Evolutionary conservation across 2,329 filamentous ascomycete species (phyloP), one percentile per base, ranked within the genome.

Genomic region (Cladosporium sp.): DNA sequence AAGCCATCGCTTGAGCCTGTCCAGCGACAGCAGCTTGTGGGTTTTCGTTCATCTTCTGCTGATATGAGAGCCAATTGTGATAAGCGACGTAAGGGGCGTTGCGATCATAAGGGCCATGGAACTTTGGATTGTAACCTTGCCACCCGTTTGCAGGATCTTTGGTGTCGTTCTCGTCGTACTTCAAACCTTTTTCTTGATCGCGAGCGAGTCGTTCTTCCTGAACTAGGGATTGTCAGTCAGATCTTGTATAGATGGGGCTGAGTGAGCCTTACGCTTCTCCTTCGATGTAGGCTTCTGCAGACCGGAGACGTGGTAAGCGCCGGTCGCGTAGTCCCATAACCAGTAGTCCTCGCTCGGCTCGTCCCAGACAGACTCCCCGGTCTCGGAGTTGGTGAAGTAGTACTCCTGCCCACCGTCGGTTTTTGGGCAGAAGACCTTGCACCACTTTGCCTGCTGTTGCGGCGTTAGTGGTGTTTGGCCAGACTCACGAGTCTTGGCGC

Each of bases 101-200:
- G 3, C 92, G 91, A 68, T 99, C 94, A 77, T 97, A 99, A 76
- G 92, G 89, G 65, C 94, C 94, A 72, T 99, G 94, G 45, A 99
- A 93, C 22, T 91, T 89, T 1, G 94, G 94, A 70, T 97, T 96
- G 77, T 99, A 99, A 60, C 93, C 91, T 58, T 70, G 60, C 65
- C 64, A 47, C 35, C 45, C 42, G 6, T 56, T 42, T 19, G 20
- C 32, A 1, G 60, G 54, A 28, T 54, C 47, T 17, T 52, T 42
- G 1, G 60, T 47, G 36, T 54, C 47, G 13, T 52, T 42, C 15
- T 55, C 50, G 22, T 74, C 73, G 48, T 77, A 75, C 4, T 86
- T 81, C 4, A 93, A 77, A 5, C 91, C 39, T 32, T 45, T 60
- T 22, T 54, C 44, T 28, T 52, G 28, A 8, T 55, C 28, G 12